These are phyloP conservation scores for Catenaria anguillulae DNA, from an alignment of 371 early-diverging fungal genomes.

Conservation along the genomic window DNA sequence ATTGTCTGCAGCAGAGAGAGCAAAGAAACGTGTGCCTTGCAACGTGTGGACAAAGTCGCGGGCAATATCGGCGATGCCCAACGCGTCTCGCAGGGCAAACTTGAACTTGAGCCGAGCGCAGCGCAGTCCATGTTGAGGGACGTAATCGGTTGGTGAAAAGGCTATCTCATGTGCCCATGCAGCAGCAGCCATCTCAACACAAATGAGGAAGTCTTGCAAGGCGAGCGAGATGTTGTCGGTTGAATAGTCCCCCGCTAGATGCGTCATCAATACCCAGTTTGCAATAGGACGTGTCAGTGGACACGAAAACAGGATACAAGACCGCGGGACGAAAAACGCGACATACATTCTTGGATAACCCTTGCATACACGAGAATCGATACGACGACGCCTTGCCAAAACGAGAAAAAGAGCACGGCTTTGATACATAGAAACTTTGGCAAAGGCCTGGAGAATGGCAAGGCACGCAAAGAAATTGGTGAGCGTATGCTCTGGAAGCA, in stretches of 20 bases:
- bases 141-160: slow-evolving; percentile 24
- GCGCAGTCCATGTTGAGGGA: slow-evolving; percentile 17
- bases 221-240: slow-evolving; percentile 65
- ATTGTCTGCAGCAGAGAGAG: neutral
- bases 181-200: slow-evolving; percentile 78
- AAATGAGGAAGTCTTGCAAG: slow-evolving; percentile 83
- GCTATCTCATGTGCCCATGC: slow-evolving; percentile 61
- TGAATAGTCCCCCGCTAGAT: slow-evolving; percentile 27
- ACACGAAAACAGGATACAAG: neutral
- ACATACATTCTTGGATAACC: slow-evolving; percentile 49
- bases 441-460: slow-evolving; percentile 43
- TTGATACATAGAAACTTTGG: slow-evolving; percentile 91
- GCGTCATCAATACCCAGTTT: neutral
- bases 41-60: slow-evolving; percentile 65
- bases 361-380: slow-evolving; percentile 64
- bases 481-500: neutral
- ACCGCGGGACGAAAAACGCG: no score
- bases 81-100: slow-evolving; percentile 62
- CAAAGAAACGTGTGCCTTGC: slow-evolving; percentile 48
- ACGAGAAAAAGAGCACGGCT: slow-evolving; percentile 85
- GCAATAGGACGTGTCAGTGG: neutral
- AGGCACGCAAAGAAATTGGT: slow-evolving; percentile 1
- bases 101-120: slow-evolving; percentile 63
- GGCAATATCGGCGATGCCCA: slow-evolving; percentile 66
- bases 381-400: slow-evolving; percentile 86